Evolutionary conservation across 176 grass and related monocot species (phyloP).

Genomic region (Musa acuminata): DNA sequence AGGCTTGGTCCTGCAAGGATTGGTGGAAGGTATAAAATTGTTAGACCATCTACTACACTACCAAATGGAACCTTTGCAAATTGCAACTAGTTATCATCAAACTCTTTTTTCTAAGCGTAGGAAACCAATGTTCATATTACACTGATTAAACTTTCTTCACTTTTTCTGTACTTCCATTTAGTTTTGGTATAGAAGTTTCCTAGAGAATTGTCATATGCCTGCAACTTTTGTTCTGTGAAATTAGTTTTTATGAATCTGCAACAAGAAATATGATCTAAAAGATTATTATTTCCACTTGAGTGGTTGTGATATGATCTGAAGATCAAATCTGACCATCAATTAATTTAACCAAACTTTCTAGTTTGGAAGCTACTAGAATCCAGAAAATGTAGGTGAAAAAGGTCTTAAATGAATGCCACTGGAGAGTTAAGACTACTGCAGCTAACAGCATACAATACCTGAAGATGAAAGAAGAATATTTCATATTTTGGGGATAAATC

Average conservation of each 20-base stretch:
- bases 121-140: not conserved
- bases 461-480: not conserved
- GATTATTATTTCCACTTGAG: not conserved
- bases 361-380: not conserved
- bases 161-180: not conserved
- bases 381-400: too few relatives aligned
- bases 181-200: not conserved
- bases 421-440: too few relatives aligned
- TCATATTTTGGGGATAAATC: not conserved
- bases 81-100: not conserved
- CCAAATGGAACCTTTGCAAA: not conserved
- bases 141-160: not conserved
- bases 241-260: not conserved
- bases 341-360: not conserved
- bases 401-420: too few relatives aligned
- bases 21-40: constrained; percentile 61
- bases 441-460: not conserved
- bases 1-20: constrained; percentile 70
- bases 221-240: not conserved
- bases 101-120: not conserved
- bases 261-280: not conserved
- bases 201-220: not conserved
- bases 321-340: not conserved
- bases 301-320: not conserved
- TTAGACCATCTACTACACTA: not conserved